Conservation (phyloP, 371 early-diverging fungal species). For the Phascolomyces articulosus region DNA sequence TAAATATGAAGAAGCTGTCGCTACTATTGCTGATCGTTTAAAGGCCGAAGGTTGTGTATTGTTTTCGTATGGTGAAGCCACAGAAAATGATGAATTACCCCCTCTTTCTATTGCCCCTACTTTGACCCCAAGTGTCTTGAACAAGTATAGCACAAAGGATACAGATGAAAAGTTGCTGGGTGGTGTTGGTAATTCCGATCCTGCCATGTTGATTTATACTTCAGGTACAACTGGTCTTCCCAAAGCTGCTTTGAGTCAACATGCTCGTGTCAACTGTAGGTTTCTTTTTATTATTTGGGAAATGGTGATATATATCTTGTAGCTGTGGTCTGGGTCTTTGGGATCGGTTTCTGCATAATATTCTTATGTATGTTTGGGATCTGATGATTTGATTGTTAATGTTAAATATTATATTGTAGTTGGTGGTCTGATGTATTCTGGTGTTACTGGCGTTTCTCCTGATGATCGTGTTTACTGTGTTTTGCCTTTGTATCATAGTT, state of each 20-base stretch:
- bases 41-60: conserved; percentile 12
- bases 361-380: too few species aligned
- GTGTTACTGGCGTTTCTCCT: conserved; percentile 17
- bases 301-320: background rate
- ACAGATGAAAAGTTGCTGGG: conserved; percentile 31
- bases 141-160: conserved; percentile 28
- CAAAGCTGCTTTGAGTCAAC: conserved; percentile 28
- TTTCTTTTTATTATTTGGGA: background rate
- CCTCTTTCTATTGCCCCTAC: conserved; percentile 27
- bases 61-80: conserved; percentile 33
- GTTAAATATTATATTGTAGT: conserved; percentile 20
- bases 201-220: conserved; percentile 54
- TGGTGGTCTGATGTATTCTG: conserved; percentile 24
- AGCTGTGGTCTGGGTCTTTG: too few species aligned
- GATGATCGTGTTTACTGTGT: conserved; percentile 49
- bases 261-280: conserved; percentile 26
- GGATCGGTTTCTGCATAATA: too few species aligned
- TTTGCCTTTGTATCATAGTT: conserved; percentile 57
- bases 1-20: conserved; percentile 22
- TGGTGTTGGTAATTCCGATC: conserved; percentile 27
- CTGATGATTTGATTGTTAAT: too few species aligned
- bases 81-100: conserved; percentile 24
- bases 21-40: conserved; percentile 17
- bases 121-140: conserved; percentile 30
- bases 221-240: conserved; percentile 30